phyloP scores from a whole-genome alignment of 208 protist species.

The Strigomonas galati region DNA sequence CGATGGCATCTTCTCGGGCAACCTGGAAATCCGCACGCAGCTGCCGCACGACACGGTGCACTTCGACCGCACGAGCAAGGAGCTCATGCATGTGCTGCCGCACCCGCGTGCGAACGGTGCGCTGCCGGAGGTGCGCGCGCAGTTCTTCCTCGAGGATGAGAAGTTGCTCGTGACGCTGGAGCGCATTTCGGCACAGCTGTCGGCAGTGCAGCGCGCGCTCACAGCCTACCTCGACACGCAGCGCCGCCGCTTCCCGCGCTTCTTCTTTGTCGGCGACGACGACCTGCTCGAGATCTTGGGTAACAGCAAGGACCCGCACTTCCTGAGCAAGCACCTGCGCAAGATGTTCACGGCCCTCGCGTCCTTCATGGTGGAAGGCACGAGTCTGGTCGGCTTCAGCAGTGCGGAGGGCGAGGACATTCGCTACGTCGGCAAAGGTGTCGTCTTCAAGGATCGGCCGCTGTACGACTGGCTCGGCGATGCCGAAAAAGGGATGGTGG shows the following conservation, averaged over 20 bases:
- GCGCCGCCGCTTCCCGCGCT: slow-evolving; percentile 96
- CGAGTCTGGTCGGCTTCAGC: slow-evolving; percentile 82
- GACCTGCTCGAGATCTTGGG: slow-evolving; percentile 99
- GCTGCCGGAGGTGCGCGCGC: slow-evolving; percentile 48
- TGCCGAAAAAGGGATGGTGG: slow-evolving; percentile 90
- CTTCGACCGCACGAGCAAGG: slow-evolving; percentile 93
- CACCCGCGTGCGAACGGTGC: slow-evolving; percentile 57
- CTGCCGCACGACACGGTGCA: slow-evolving; percentile 93
- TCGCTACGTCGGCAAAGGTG: slow-evolving; percentile 23
- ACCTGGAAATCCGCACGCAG: slow-evolving; percentile 93
- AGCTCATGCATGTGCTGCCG: slow-evolving; percentile 94
- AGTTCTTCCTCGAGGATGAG: slow-evolving; percentile 93
- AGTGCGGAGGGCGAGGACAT: slow-evolving; percentile 94
- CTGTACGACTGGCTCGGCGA: slow-evolving; percentile 95
- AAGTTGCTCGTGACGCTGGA: slow-evolving; percentile 89
- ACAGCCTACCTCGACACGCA: slow-evolving; percentile 98
- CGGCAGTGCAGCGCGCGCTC: slow-evolving; percentile 96
- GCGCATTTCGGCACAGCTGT: slow-evolving; percentile 88
- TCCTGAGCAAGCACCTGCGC: slow-evolving; percentile 96
- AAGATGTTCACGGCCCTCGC: slow-evolving; percentile 99
- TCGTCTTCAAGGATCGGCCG: slow-evolving; percentile 30
- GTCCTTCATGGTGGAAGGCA: slow-evolving; percentile 49
- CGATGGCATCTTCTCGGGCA: slow-evolving; percentile 96
- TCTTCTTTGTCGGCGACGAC: slow-evolving; percentile 99
- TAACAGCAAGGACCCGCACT: slow-evolving; percentile 92